These are phyloP conservation scores for Pichiaceae sp. DNA, from an alignment of 1,139 yeast species.

Conservation along the genomic window DNA sequence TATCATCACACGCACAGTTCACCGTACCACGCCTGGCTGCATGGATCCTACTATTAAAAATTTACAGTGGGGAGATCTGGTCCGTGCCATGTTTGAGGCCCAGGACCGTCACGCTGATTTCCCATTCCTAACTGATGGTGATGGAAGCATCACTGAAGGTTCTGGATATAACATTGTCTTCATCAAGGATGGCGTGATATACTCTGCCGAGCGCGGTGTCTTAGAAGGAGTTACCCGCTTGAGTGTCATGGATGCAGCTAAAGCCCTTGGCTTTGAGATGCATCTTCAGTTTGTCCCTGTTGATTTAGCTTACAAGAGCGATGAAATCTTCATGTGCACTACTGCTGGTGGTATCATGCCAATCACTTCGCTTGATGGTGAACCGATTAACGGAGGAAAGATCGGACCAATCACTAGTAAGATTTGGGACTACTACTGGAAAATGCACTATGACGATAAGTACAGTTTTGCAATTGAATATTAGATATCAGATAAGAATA, in stretches of 20 bases:
- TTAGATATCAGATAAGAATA: no score
- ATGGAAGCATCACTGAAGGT: neutral
- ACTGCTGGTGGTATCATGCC: slow-evolving; percentile 1
- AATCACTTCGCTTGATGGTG: neutral
- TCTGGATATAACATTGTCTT: neutral
- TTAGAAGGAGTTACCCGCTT: neutral
- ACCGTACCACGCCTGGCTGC: neutral
- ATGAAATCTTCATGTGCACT: neutral
- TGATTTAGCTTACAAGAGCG: neutral
- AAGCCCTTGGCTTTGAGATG: neutral
- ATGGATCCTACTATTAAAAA: neutral
- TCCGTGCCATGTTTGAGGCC: neutral
- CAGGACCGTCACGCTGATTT: neutral
- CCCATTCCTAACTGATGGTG: neutral
- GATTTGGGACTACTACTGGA: neutral
- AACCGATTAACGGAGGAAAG: neutral
- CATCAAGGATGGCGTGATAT: neutral
- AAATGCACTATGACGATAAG: neutral
- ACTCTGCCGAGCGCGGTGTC: neutral
- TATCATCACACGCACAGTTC: neutral
- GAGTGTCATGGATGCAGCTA: neutral
- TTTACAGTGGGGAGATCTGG: neutral
- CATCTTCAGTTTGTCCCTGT: neutral
- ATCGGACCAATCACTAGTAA: neutral
- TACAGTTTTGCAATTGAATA: neutral